phyloP scores from a whole-genome alignment of 192 early-diverging fungal species.

The Coemansia sp. region DNA sequence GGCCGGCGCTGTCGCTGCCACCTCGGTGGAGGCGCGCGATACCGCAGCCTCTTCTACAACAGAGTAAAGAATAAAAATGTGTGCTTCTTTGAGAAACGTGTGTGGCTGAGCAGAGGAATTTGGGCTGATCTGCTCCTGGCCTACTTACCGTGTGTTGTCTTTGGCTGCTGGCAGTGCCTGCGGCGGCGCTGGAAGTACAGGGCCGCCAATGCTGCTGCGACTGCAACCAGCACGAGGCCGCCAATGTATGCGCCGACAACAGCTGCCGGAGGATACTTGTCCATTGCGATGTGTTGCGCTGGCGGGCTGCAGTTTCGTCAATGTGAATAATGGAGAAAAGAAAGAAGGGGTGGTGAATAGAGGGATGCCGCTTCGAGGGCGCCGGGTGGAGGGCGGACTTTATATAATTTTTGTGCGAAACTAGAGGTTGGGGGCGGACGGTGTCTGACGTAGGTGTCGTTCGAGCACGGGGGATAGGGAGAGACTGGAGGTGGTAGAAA shows the following conservation, averaged over 20 bases:
- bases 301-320: background rate
- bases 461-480: background rate
- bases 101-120: background rate
- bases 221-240: slow-evolving; percentile 9
- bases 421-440: background rate
- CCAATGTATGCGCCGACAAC: slow-evolving; percentile 19
- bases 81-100: background rate
- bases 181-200: slow-evolving; percentile 10
- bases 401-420: background rate
- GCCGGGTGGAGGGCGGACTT: background rate
- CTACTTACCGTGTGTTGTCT: slow-evolving; percentile 13
- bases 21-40: background rate
- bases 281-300: background rate
- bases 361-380: background rate
- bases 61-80: background rate
- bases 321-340: background rate
- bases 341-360: background rate
- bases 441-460: too few species aligned
- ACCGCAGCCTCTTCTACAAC: slow-evolving; percentile 11
- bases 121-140: background rate
- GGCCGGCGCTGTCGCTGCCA: background rate
- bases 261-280: slow-evolving; percentile 6
- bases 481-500: background rate
- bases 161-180: slow-evolving; percentile 1
- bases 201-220: background rate